Evolutionary conservation across 345 rosid genomes (phyloP).

Genomic region (Gossypium ekmanianum): DNA sequence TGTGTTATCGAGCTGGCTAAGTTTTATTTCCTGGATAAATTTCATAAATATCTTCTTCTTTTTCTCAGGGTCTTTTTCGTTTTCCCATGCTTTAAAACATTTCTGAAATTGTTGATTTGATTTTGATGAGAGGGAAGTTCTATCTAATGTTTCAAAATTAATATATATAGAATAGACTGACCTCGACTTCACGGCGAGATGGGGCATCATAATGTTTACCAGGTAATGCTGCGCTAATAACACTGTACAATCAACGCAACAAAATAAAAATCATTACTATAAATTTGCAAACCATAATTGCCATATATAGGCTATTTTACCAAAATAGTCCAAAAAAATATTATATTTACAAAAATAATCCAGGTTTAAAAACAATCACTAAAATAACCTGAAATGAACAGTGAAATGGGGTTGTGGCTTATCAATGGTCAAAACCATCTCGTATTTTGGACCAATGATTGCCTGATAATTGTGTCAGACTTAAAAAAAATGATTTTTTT

Average conservation of each 20-base stretch:
- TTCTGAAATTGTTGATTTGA: constrained; percentile 24
- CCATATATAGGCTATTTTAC: too few relatives aligned
- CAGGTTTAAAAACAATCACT: too few relatives aligned
- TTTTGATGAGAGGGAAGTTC: neutral
- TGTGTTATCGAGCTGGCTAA: constrained; percentile 54
- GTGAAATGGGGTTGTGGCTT: too few relatives aligned
- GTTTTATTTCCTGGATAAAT: constrained; percentile 41
- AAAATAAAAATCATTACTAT: neutral
- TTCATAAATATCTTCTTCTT: constrained; percentile 39
- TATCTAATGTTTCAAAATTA: neutral
- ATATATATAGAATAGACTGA: neutral
- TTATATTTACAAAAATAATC: too few relatives aligned
- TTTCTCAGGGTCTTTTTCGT: constrained; percentile 11
- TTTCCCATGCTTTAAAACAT: constrained; percentile 41
- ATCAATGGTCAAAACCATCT: too few relatives aligned
- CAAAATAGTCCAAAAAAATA: too few relatives aligned
- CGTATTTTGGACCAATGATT: too few relatives aligned
- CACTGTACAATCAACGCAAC: constrained; percentile 35
- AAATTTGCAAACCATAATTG: neutral
- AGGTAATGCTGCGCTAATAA: constrained; percentile 80
- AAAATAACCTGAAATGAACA: too few relatives aligned
- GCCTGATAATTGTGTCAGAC: too few relatives aligned
- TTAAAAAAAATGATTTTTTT: too few relatives aligned
- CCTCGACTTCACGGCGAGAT: constrained; percentile 44
- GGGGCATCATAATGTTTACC: constrained; percentile 87